Base-by-base conservation (phyloP, 805 yeast genomes). In the Starmerella asiatica region DNA sequence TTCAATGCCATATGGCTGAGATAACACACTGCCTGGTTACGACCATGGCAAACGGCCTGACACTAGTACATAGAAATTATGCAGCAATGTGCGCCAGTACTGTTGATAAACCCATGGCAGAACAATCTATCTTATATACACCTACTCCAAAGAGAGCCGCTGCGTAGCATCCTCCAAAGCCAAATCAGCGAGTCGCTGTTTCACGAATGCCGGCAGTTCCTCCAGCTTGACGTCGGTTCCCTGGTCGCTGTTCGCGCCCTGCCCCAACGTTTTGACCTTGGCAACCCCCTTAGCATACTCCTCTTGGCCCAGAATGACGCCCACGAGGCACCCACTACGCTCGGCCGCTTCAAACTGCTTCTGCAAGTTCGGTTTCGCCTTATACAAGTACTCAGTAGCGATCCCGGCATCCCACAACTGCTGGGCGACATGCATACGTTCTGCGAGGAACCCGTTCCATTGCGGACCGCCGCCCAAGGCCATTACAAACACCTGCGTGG, bases 331-430 rank as follows among this genome's bases (percentile, higher is more conserved):
- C 19, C 95, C 97, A 2, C 84, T 67, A 62, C 83, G 86, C 54
- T 91, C 98, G 32, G 98, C 97, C 37, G 95, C 93, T 53, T 88
- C 97, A 49, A 91, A 91, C 64, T 91, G 98, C 61, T 88, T 91
- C 60, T 94, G 79, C 43, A 85, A 80, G 60, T 91, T 91, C 40
- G 93, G 93, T 67, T 91, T 91, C 40, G 83, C 72, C 63, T 91
- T 91, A 68, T 83, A 91, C 46, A 88, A 69, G 60, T 76, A 93
- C 64, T 91, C 98, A 34, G 93, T 69, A 58, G 83, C 93, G 48
- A 91, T 76, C 27, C 91, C 95, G 7, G 79, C 79, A 30, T 67
- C 68, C 98, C 98, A 91, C 52, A 91, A 70, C 52, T 67, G 60
- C 55, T 83, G 78, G 39, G 95, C 75, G 34, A 91, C 71, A 23